Base-by-base conservation (phyloP, 108 stramenopile genomes). In the Pseudonitzschia pungens region DNA sequence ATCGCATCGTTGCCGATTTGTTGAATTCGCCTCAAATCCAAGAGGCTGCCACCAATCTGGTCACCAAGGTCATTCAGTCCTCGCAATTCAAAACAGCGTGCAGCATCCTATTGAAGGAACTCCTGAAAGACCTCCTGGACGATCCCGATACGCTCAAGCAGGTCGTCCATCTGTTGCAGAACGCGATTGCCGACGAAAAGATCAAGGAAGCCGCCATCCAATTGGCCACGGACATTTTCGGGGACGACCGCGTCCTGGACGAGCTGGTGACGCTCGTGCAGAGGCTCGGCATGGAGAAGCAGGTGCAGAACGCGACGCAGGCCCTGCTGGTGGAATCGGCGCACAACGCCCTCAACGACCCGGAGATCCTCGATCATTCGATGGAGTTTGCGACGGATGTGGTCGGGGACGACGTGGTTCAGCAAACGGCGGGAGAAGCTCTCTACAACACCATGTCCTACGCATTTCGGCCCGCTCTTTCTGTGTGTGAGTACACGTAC, bases 371-470 rank as follows among this genome's bases (percentile, higher is more conserved):
- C 54, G 93, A 94, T 62, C 93, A 94, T 71, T 89, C 89, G 15
- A 94, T 94, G 93, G 93, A 91, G 67, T 94, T 94, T 78, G 93
- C 93, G 8, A 89, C 93, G 18, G 93, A 94, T 64, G 89, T 94
- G 50, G 86, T 94, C 15, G 93, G 93, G 22, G 93, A 94, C 74
- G 90, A 94, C 80, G 85, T 91, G 20, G 89, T 94, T 2, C 93
- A 94, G 71, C 77, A 88, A 65, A 89, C 89, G 40, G 88, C 90
- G 21, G 90, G 93, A 44, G 93, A 94, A 56, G 93, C 93, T 3
- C 70, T 94, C 71, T 77, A 90, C 69, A 94, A 94, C 55, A 90
- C 90, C 54, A 76, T 94, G 5, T 86, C 88, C 8, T 90, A 94
- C 75, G 90, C 93, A 29, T 84, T 94, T 22, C 84, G 88, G 58